Percentiles rank a stretch among this genome's conserved stretches.
Evolutionary conservation across 148 eudicot genomes (phyloP).

Genomic region (Salicornia ramosissima): DNA sequence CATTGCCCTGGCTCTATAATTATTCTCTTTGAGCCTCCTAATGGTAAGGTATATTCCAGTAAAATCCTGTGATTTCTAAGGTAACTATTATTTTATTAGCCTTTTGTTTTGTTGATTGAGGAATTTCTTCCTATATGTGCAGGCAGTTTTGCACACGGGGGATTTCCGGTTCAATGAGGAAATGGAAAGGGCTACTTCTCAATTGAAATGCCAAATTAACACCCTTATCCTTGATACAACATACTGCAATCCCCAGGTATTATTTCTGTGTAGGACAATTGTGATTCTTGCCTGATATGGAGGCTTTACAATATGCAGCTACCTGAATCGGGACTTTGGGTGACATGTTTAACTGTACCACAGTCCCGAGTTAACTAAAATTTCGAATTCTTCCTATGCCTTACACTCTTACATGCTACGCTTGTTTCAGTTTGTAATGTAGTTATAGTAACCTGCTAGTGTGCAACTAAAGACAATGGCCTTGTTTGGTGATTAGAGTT

Average conservation of each 20-base stretch:
- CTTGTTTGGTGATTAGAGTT: no score
- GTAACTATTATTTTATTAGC: no score
- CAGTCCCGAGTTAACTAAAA: not conserved
- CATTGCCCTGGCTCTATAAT: conserved; percentile 93
- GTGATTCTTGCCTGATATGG: not conserved
- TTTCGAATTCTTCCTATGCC: no score
- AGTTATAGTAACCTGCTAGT: no score
- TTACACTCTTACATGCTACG: no score
- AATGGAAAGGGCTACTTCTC: conserved; percentile 37
- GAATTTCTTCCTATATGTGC: conserved; percentile 22
- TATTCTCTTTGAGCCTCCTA: conserved; percentile 84
- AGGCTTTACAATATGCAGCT: not conserved
- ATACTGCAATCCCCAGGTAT: conserved; percentile 88
- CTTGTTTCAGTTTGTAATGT: not conserved
- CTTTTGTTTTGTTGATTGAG: conserved; percentile 6
- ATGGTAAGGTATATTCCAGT: conserved; percentile 64
- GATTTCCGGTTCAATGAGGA: conserved; percentile 85
- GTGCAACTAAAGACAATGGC: no score
- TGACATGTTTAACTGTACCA: not conserved
- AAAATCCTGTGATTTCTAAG: not conserved
- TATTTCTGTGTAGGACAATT: not conserved
- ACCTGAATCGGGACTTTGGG: not conserved
- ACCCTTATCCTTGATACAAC: conserved; percentile 93
- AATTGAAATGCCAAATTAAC: conserved; percentile 43
- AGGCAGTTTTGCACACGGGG: conserved; percentile 95